Evolutionary conservation across 306 rosid genomes (phyloP).

Genomic region (Medicago lupulina): DNA sequence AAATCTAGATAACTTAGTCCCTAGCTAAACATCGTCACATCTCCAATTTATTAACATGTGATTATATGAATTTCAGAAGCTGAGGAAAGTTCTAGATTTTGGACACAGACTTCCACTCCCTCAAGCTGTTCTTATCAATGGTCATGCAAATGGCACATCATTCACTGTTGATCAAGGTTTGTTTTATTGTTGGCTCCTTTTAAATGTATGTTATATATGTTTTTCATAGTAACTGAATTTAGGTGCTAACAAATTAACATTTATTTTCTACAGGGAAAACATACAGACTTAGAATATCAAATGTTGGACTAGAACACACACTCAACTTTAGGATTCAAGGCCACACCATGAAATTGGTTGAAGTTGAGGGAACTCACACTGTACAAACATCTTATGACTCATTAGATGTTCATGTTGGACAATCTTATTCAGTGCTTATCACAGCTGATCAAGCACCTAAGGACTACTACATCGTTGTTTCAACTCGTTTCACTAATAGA

Average conservation of each 20-base stretch:
- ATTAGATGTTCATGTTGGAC: constrained; percentile 89
- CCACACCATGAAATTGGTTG: constrained; percentile 76
- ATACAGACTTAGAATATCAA: constrained; percentile 87
- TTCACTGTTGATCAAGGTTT: constrained; percentile 79
- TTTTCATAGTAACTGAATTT: background rate
- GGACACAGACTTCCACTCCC: constrained; percentile 86
- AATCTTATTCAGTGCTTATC: constrained; percentile 83
- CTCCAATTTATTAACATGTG: background rate
- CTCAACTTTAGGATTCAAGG: constrained; percentile 88
- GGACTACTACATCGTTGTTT: constrained; percentile 71
- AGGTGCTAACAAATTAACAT: background rate
- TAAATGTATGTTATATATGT: no score
- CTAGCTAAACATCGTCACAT: no score
- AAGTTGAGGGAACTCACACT: constrained; percentile 97
- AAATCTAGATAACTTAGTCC: no score
- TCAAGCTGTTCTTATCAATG: constrained; percentile 73
- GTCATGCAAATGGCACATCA: constrained; percentile 64
- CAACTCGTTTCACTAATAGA: constrained; percentile 69
- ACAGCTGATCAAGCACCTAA: constrained; percentile 82
- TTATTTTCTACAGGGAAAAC: constrained; percentile 67
- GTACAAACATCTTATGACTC: constrained; percentile 74
- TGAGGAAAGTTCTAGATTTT: constrained; percentile 61
- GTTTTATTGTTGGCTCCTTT: no score
- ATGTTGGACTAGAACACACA: constrained; percentile 80
- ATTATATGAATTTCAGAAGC: constrained; percentile 53